Evolutionary conservation across 441 rosid genomes (phyloP), one percentile per base, ranked within the genome.

Genomic region (Pelargonium myrrhifolium): DNA sequence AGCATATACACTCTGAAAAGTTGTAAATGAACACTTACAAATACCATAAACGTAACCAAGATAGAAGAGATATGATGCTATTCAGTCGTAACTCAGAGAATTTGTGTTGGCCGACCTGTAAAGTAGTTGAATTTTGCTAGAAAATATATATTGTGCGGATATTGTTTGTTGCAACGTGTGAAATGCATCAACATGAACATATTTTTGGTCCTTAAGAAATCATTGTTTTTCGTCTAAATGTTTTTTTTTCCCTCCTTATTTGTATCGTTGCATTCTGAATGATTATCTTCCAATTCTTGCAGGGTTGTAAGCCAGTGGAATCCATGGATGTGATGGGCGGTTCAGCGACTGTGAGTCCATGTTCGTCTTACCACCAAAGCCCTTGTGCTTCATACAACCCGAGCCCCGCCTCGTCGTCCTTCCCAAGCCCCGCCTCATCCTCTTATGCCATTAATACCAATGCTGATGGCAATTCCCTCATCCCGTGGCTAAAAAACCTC

Each of bases 401-500:
- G 0, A 86, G 88, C 70, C 88, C 89, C 9, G 78, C 51, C 10
- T 79, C 83, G 63, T 82, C 92, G 10, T 85, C 92, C 20, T 82
- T 87, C 70, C 83, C 85, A 22, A 87, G 92, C 53, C 92, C 88
- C 42, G 68, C 79, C 65, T 85, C 89, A 9, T 82, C 93, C 39
- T 80, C 88, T 0, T 81, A 78, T 74, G 78, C 82, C 55, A 78
- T 80, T 71, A 79, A 82, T 71, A 72, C 83, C 26, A 75, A 78
- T 73, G 77, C 79, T 65, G 88, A 87, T 65, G 76, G 81, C 10
- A 86, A 71, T 62, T 83, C 83, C 64, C 86, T 85, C 2, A 79
- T 87, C 45, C 93, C 90, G 3, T 85, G 93, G 93, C 83, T 85
- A 4, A 87, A 84, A 80, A 84, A 87, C 67, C 80, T 87, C 64